A percentile compares a stretch with the other conserved stretches of the same genome.
phyloP scores from a whole-genome alignment of 371 early-diverging fungal genomes.

The Mucor indicus region DNA sequence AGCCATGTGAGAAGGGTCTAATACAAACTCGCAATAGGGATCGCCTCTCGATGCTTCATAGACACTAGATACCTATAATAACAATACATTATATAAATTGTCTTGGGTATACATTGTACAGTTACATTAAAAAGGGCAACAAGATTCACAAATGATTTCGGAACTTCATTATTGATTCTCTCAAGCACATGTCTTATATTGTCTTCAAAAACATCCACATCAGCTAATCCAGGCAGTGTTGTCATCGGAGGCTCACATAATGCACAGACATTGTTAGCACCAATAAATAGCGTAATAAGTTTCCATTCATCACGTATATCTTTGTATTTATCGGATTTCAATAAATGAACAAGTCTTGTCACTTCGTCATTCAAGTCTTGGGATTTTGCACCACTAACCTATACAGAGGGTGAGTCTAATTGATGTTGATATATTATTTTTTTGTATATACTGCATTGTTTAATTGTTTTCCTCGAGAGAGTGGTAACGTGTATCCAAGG shows the following conservation, averaged over 20 bases:
- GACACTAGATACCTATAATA: constrained; percentile 43
- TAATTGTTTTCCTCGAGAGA: constrained; percentile 53
- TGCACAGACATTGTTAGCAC: constrained; percentile 68
- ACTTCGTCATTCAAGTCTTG: constrained; percentile 37
- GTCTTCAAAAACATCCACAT: constrained; percentile 48
- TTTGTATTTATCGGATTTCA: constrained; percentile 18
- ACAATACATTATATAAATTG: neutral
- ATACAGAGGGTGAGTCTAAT: neutral
- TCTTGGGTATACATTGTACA: no score
- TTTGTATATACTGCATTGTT: constrained; percentile 54
- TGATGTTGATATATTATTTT: neutral
- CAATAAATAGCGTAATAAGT: constrained; percentile 64
- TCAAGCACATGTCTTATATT: constrained; percentile 37
- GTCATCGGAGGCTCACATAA: constrained; percentile 45
- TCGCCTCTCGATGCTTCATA: constrained; percentile 58
- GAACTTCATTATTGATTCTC: constrained; percentile 38
- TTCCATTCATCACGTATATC: constrained; percentile 56
- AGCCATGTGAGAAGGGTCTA: constrained; percentile 46
- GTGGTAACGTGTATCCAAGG: constrained; percentile 52
- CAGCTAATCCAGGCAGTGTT: constrained; percentile 34
- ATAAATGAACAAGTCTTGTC: constrained; percentile 18
- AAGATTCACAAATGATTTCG: constrained; percentile 56
- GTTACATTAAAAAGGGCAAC: constrained; percentile 58
- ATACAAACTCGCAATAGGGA: constrained; percentile 53
- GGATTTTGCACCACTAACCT: constrained; percentile 57